Percentiles rank a stretch among this genome's conserved stretches.
These are phyloP conservation scores for Pleodorina starrii DNA, from an alignment of 139 green algal genomes.

Conservation along the genomic window DNA sequence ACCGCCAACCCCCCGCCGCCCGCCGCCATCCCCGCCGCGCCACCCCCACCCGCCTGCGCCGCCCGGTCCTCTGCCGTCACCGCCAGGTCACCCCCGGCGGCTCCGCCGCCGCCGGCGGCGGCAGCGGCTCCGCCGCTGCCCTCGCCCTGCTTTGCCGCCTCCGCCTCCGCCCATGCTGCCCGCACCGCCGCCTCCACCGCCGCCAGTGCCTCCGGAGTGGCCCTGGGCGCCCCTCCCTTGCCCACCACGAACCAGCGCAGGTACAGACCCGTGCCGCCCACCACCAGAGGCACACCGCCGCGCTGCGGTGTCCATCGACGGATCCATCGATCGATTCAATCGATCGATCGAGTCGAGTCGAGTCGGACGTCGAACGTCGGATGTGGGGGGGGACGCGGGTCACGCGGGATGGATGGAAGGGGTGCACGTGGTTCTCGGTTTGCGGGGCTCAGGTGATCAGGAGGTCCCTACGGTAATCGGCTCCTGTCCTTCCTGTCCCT, in stretches of 20 bases:
- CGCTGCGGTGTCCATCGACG: too few species aligned
- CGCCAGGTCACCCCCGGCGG: too few species aligned
- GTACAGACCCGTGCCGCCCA: constrained; percentile 96
- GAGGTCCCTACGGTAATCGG: too few species aligned
- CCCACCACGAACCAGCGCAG: constrained; percentile 89
- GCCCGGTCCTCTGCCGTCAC: too few species aligned
- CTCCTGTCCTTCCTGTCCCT: background rate
- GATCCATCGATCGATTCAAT: too few species aligned
- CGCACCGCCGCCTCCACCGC: constrained; percentile 53
- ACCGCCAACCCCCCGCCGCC: too few species aligned
- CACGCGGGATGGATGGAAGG: background rate
- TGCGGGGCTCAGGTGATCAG: too few species aligned
- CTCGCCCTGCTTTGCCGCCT: background rate
- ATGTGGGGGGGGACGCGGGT: too few species aligned
- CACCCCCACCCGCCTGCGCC: constrained; percentile 5
- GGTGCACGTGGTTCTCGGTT: too few species aligned
- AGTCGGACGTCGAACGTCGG: too few species aligned
- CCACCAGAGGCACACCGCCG: constrained; percentile 89
- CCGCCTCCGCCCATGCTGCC: constrained; percentile 33
- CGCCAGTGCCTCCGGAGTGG: constrained; percentile 65
- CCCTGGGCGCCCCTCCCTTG: constrained; percentile 73
- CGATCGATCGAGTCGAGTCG: too few species aligned
- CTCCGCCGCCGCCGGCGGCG: too few species aligned
- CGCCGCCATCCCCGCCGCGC: background rate
- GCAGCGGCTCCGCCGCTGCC: background rate